Conservation (phyloP, 768 basidiomycete genomes). For the Pholiota molesta region DNA sequence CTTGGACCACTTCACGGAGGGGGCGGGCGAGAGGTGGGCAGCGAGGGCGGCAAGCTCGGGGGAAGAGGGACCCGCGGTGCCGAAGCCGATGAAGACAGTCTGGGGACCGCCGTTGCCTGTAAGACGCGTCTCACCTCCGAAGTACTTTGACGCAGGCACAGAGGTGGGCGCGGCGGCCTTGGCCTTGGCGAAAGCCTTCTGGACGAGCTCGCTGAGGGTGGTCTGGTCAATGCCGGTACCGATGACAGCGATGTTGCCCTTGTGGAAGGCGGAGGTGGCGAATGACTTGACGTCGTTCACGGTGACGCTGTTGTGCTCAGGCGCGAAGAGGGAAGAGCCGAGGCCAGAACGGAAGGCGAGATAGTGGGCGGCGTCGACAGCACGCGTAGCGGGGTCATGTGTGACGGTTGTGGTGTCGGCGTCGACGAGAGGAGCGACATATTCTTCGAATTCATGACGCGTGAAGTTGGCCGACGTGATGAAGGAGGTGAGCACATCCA, state of each 20-base stretch:
- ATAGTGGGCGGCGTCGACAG: slow-evolving; percentile 85
- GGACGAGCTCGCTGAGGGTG: slow-evolving; percentile 70
- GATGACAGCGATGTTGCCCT: slow-evolving; percentile 82
- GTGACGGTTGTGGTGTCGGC: slow-evolving; percentile 68
- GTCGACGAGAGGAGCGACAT: slow-evolving; percentile 69
- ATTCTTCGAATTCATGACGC: slow-evolving; percentile 77
- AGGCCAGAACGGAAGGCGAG: slow-evolving; percentile 95
- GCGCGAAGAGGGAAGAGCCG: slow-evolving; percentile 86
- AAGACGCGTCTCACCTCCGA: slow-evolving; percentile 88
- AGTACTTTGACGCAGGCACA: slow-evolving; percentile 49
- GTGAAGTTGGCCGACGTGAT: slow-evolving; percentile 82
- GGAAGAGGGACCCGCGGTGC: slow-evolving; percentile 63
- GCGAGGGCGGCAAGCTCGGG: slow-evolving; percentile 80
- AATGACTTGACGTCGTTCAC: slow-evolving; percentile 73
- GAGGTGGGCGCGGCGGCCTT: slow-evolving; percentile 40
- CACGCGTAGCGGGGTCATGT: slow-evolving; percentile 63
- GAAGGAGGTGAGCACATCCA: slow-evolving; percentile 85
- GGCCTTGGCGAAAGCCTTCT: slow-evolving; percentile 58
- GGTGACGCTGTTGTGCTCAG: slow-evolving; percentile 64
- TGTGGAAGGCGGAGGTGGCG: slow-evolving; percentile 73
- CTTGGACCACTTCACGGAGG: slow-evolving; percentile 87
- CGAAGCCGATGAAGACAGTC: slow-evolving; percentile 89
- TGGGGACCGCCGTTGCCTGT: slow-evolving; percentile 61
- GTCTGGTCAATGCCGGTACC: slow-evolving; percentile 84
- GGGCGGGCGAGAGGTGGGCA: slow-evolving; percentile 76